Evolutionary conservation across 108 stramenopile species (phyloP), one percentile per base, ranked within the genome.

Genomic region (Cyclostephanos invisitatus): DNA sequence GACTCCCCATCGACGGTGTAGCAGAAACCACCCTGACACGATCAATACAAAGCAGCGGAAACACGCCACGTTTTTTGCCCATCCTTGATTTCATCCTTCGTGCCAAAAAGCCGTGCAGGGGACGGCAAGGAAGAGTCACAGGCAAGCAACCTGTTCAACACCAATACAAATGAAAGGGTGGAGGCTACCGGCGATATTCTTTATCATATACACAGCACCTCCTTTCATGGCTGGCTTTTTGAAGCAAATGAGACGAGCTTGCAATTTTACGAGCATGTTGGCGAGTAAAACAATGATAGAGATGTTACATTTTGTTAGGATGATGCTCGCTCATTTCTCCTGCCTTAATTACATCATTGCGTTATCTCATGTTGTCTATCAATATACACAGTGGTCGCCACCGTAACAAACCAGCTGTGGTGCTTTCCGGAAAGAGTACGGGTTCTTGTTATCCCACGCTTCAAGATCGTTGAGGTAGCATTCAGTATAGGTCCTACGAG

Each of bases 391-490:
- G 75, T 76, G 0, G 50, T 76, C 24, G 75, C 75, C 40, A 69
- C 36, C n/a, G 46, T 69, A 9, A 62, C 60, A 14, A 69, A 7
- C 14, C 49, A 69, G 46, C 68, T 76, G 37, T 76, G 75, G 67
- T 76, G 75, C 68, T 76, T 76, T 21, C 75, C 75, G 7, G 69
- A 69, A 60, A 44, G 22, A 17, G 35, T 12, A 29, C 21, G 53
- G 21, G 62, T 61, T 18, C 62, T 8, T 1, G 37, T 70, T 36
- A 76, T 76, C 11, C 75, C 75, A 32, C 75, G 75, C 20, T 76
- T 76, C 75, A 76, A 76, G 68, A 76, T 76, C 21, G 35, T 76
- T 44, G 51, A 76, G 20, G 49, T 60, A 60, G 11, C 48, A 24
- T 69, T 69, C 56, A 63, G 61, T 3, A 29, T 54, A 44, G 61